Evolutionary conservation across 2,329 filamentous ascomycete species (phyloP), one percentile per base, ranked within the genome.

Genomic region (Talaromyces albobiverticillius): DNA sequence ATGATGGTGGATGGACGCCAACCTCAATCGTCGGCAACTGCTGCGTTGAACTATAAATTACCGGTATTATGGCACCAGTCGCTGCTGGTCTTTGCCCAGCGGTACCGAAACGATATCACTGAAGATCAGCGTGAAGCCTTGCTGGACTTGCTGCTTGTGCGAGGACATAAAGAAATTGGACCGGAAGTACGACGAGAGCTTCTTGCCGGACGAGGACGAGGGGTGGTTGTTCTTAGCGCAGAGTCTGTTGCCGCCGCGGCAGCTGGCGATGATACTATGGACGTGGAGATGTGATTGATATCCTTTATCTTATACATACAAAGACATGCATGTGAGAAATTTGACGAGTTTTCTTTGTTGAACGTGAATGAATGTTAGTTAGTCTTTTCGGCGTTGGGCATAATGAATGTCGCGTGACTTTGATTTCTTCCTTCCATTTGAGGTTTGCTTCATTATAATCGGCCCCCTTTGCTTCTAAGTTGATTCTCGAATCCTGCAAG

Each of bases 31-130:
- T 66, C 71, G 29, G 71, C 65, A 55, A 72, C 72, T 16, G 76
- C 76, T n/a, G 81, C 82, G 46, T 76, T 80, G 70, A 71, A 79
- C 61, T 66, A 74, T 22, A 90, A 88, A 67, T 71, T 97, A 60
- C 94, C 95, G 0, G 91, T 99, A 7, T 85, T 99, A 53, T 99
- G 93, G 91, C 94, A 99, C 71, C 93, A 97, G 75, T 91, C 88
- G 63, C 78, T 99, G 26, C 76, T 99, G 52, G 88, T 90, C 2
- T 99, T 99, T 74, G 91, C 94, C 23, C 89, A 96, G 74, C 82
- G 93, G 54, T 99, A 97, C 75, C 86, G 91, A 66, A 95, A 96
- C 62, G 93, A 97, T 71, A 93, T 96, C 62, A 96, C 91, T 1
- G 92, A 96, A 70, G 92, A 96, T 62, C 92, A 96, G 76, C 81